Base-by-base conservation (phyloP, 345 rosid species). In the Boechera divaricarpa region DNA sequence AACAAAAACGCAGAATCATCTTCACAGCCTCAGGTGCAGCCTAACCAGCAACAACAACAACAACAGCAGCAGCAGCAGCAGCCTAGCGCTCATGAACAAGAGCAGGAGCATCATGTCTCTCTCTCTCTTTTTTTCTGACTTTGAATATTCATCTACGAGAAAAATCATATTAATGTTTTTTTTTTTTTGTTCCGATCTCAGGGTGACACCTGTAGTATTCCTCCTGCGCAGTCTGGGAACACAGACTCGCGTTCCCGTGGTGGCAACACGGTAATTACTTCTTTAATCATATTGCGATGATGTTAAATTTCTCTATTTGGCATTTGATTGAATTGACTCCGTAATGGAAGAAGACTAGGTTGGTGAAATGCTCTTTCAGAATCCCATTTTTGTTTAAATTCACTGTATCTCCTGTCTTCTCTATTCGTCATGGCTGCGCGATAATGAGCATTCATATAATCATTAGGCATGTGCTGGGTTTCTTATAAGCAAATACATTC, bases 1-100 rank as follows among this genome's bases (percentile, higher is more conserved):
- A 83, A 74, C 74, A 87, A 83, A 64, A 83, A 66, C 76, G 70
- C 73, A 39, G 97, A 86, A 60, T 68, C 85, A 59, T 70, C 85
- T 39, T 56, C 82, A 49, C 86, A 80, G 86, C 82, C 83, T 35
- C 55, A 61, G 65, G 70, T 48, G 6, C 79, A 67, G 63, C 66
- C 70, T 7, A 63, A 35, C 49, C 70, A 49, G 2, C 73, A 39
- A 4, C 74, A 74, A 24, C 78, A 74, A 9, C 35, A 33, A 33
- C 35, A 33, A 21, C 72, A 55, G 0, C 74, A 74, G 4, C 69
- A 66, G 5, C 73, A 39, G 6, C 51, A 16, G 1, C 63, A 36
- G 29, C 70, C 24, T 2, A 15, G 10, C 31, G 10, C 35, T 44
- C 29, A 35, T n/a, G 70, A 67, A 44, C 58, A 67, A 52, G 77